Evolutionary conservation across 2,329 filamentous ascomycete species (phyloP), one percentile per base, ranked within the genome.

Genomic region (Pseudocercospora ulei): DNA sequence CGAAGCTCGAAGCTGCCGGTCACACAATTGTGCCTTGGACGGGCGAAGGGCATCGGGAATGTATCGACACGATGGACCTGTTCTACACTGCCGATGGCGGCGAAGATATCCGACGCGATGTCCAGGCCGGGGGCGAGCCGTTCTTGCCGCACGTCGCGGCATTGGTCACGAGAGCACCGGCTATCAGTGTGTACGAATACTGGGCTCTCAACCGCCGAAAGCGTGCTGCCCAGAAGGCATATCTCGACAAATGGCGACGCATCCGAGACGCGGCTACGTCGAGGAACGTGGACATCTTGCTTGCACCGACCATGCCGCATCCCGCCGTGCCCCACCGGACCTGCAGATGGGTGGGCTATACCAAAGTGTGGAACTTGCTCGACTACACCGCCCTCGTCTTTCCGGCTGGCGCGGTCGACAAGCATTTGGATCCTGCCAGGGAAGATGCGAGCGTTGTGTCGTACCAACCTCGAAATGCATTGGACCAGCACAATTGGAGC

Each of bases 161-260:
- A 0, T 62, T 80, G 4, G 56, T 79, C 8, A 71, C 72, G 35
- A 62, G 65, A 0, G 70, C 65, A 1, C 48, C 65, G 7, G 54
- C 73, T 1, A 72, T 79, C 8, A 76, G 72, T 0, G 73, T 79
- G 0, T 78, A 73, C 41, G 65, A 76, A 3, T 81, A 80, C 57
- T 81, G 76, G 77, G 75, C 79, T 48, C 63, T 81, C 4, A 80
- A 79, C 57, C 72, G 64, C 43, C 64, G 66, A 16, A 80, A 79
- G 50, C 40, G 65, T 16, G 62, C 59, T 0, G 61, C 66, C 3
- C 72, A 76, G 46, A 68, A 75, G 41, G 62, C 59, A 2, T 78
- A 76, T 39, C 63, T 78, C 1, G 66, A 75, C 33, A 71, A 75
- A 41, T 80, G 75, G 76, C 69, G 70, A 28, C 53, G 54, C 0